phyloP scores from a whole-genome alignment of 257 asterid species.

The Gentiana straminea region DNA sequence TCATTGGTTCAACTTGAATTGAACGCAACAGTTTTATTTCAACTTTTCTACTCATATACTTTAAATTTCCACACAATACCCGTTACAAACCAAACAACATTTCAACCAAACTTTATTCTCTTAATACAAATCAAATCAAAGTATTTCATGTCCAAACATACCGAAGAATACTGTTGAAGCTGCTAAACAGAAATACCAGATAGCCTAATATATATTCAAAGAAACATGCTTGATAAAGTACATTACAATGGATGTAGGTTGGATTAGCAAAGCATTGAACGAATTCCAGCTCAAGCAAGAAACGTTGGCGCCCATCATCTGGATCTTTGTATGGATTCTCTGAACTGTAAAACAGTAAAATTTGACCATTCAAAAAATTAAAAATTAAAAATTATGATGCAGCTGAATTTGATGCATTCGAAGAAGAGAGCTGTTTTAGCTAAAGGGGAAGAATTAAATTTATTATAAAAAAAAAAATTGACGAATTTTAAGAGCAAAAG shows the following conservation, averaged over 20 bases:
- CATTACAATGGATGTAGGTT: conserved; percentile 66
- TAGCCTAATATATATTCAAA: background rate
- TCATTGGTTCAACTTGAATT: no score
- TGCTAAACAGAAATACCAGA: no score
- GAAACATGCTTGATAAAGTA: background rate
- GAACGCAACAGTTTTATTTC: no score
- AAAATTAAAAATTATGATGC: background rate
- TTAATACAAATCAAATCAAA: no score
- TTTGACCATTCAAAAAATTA: background rate
- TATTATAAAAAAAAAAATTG: background rate
- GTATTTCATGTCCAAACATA: no score
- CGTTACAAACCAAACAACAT: no score
- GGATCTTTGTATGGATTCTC: conserved; percentile 58
- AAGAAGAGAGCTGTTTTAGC: background rate
- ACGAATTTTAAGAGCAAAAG: background rate
- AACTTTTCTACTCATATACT: background rate
- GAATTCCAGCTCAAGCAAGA: conserved; percentile 86
- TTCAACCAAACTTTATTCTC: no score
- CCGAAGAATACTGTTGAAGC: no score
- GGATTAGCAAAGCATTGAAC: conserved; percentile 90
- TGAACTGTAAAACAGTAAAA: conserved; percentile 27
- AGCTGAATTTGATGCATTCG: no score
- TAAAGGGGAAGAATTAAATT: background rate
- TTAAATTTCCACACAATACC: background rate
- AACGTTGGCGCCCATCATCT: conserved; percentile 92